phyloP scores from a whole-genome alignment of 148 eudicot species.

The Chenopodium quinoa region DNA sequence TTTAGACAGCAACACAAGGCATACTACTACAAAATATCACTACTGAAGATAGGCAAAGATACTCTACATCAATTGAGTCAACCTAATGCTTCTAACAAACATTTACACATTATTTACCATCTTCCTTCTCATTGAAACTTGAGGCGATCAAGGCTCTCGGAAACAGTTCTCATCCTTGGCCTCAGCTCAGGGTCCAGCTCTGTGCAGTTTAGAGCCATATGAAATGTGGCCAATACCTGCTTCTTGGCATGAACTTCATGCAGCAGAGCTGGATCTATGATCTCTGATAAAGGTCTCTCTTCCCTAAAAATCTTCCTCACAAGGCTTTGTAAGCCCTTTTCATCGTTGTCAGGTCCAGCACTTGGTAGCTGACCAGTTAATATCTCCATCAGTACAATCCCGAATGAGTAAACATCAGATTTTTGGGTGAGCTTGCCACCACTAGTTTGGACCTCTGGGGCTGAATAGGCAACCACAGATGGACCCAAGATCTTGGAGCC shows the following conservation, averaged over 20 bases:
- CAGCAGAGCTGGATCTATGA: slow-evolving; percentile 71
- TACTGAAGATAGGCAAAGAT: slow-evolving; percentile 7
- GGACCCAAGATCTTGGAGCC: slow-evolving; percentile 40
- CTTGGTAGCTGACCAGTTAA: slow-evolving; percentile 63
- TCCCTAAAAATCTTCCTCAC: slow-evolving; percentile 76
- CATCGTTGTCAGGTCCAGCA: slow-evolving; percentile 48
- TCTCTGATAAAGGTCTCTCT: slow-evolving; percentile 75
- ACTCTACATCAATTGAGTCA: slow-evolving; percentile 22
- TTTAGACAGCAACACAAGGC: not conserved
- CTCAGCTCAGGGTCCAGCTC: slow-evolving; percentile 76
- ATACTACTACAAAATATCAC: slow-evolving; percentile 4
- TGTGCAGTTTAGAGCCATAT: slow-evolving; percentile 77
- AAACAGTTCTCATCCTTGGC: slow-evolving; percentile 80
- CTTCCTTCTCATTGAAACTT: slow-evolving; percentile 38
- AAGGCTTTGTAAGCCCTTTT: slow-evolving; percentile 48
- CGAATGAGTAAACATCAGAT: slow-evolving; percentile 83
- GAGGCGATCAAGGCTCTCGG: slow-evolving; percentile 66
- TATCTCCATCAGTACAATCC: slow-evolving; percentile 83
- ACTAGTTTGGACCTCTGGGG: slow-evolving; percentile 64
- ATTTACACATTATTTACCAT: slow-evolving; percentile 17
- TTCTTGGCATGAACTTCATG: slow-evolving; percentile 82
- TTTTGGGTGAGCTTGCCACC: slow-evolving; percentile 58
- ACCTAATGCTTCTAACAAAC: slow-evolving; percentile 20
- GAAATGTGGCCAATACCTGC: slow-evolving; percentile 82
- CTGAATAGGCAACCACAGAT: slow-evolving; percentile 41